A percentile compares a stretch with the other conserved stretches of the same genome.
These are phyloP conservation scores for Beauveria sp. DNA, from an alignment of 2,329 filamentous ascomycete species.

Conservation along the genomic window DNA sequence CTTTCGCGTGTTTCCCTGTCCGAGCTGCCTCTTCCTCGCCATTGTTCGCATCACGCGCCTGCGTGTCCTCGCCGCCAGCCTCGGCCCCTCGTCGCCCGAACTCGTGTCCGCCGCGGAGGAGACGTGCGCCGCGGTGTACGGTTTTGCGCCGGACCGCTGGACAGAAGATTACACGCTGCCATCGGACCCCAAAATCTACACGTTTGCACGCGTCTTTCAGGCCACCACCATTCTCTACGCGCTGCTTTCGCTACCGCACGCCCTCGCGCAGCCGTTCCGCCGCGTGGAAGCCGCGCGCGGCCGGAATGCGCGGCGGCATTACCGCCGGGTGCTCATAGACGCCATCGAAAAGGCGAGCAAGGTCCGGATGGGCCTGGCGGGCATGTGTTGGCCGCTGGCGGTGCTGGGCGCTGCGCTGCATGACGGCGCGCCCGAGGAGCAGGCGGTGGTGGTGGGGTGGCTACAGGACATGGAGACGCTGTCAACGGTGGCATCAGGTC, in stretches of 20 bases:
- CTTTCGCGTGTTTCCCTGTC: not conserved
- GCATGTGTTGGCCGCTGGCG: constrained; percentile 1
- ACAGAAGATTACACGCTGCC: not conserved
- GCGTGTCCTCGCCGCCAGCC: not conserved
- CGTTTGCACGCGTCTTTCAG: not conserved
- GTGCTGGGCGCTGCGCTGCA: not conserved
- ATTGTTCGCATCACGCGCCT: not conserved
- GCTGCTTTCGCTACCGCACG: not conserved
- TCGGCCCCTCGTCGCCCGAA: not conserved
- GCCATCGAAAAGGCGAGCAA: not conserved
- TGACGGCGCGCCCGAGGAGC: not conserved
- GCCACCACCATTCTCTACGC: not conserved
- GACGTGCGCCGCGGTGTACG: not conserved
- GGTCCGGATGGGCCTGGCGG: not conserved
- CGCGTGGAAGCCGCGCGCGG: not conserved
- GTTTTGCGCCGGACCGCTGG: not conserved
- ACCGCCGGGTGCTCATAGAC: not conserved
- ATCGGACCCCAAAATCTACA: not conserved
- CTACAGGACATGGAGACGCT: not conserved
- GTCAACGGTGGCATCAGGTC: not conserved
- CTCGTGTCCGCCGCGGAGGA: not conserved
- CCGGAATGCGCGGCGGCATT: not conserved
- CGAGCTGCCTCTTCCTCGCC: not conserved
- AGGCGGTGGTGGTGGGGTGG: not conserved
- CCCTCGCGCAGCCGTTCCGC: not conserved